Percentiles rank a stretch among this genome's conserved stretches.
These are phyloP conservation scores for Cytospora paraplurivora DNA, from an alignment of 2,329 filamentous ascomycete genomes.

Conservation along the genomic window DNA sequence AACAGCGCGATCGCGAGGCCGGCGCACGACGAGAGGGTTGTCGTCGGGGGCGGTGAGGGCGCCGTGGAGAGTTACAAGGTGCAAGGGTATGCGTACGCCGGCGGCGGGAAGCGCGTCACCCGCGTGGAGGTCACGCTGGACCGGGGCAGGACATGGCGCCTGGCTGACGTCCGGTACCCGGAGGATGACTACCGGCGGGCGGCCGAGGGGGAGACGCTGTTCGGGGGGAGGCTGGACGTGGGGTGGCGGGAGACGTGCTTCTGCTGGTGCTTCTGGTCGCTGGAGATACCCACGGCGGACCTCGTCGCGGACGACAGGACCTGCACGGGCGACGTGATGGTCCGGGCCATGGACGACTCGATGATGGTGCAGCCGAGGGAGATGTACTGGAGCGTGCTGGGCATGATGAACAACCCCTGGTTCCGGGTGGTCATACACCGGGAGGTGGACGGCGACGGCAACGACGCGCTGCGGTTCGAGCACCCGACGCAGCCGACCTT, in stretches of 20 bases:
- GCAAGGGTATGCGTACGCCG: constrained; percentile 84
- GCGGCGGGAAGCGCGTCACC: constrained; percentile 81
- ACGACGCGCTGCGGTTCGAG: constrained; percentile 67
- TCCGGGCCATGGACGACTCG: constrained; percentile 86
- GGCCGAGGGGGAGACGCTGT: constrained; percentile 64
- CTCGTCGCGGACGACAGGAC: constrained; percentile 53
- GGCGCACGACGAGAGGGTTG: constrained; percentile 68
- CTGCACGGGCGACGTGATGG: constrained; percentile 69
- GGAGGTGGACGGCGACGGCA: constrained; percentile 49
- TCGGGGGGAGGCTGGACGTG: constrained; percentile 77
- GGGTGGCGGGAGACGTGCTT: constrained; percentile 79
- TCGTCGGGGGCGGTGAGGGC: constrained; percentile 27
- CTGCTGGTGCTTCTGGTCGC: constrained; percentile 91
- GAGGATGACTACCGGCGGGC: constrained; percentile 78
- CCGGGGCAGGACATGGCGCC: constrained; percentile 76
- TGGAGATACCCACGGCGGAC: constrained; percentile 65
- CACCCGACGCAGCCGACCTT: constrained; percentile 83
- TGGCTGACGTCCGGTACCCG: constrained; percentile 77
- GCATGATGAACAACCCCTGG: constrained; percentile 99
- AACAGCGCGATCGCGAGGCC: constrained; percentile 84
- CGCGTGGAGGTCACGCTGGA: constrained; percentile 83
- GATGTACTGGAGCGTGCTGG: constrained; percentile 94
- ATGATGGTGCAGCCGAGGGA: constrained; percentile 86
- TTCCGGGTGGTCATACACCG: constrained; percentile 77
- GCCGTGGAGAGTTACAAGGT: constrained; percentile 57